Conservation (phyloP, 2,329 filamentous ascomycete genomes). For the Exophiala lecanii-corni region DNA sequence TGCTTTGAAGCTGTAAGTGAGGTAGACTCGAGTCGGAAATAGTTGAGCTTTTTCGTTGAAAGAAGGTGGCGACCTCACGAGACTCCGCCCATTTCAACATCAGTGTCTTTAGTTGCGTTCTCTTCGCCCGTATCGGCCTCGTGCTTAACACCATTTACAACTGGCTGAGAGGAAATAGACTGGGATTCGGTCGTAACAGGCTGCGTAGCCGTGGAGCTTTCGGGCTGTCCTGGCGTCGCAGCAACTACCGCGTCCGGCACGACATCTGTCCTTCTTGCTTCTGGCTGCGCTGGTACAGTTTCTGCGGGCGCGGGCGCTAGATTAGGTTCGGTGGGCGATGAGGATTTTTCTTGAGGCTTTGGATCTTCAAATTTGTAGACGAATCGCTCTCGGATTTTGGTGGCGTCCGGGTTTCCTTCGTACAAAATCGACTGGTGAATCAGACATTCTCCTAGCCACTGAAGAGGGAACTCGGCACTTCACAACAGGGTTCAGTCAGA, state of each 20-base stretch:
- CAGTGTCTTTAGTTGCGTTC: constrained; percentile 12
- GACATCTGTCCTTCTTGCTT: constrained; percentile 1
- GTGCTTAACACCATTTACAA: constrained; percentile 13
- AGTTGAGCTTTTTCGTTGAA: too few species aligned
- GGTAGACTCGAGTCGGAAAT: too few species aligned
- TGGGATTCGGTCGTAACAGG: constrained; percentile 1
- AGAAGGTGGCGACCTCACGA: too few species aligned
- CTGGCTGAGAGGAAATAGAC: background rate
- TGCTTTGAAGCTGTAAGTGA: too few species aligned
- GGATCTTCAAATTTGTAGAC: constrained; percentile 24
- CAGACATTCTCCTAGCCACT: constrained; percentile 28
- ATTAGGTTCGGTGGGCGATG: background rate
- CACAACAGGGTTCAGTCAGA: background rate
- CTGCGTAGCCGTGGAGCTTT: constrained; percentile 1
- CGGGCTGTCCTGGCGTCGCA: background rate
- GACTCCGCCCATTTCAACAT: constrained; percentile 23
- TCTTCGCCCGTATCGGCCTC: constrained; percentile 3
- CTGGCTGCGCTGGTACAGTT: constrained; percentile 2
- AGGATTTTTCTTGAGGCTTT: constrained; percentile 9
- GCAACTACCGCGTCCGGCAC: too few species aligned
- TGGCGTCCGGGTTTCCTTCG: constrained; percentile 26
- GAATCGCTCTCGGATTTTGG: constrained; percentile 26
- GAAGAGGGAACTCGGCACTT: constrained; percentile 26
- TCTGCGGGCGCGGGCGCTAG: constrained; percentile 7
- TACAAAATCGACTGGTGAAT: constrained; percentile 27